These are phyloP conservation scores for Phytophthora tentaculata DNA, from an alignment of 352 stramenopile species.

Conservation along the genomic window DNA sequence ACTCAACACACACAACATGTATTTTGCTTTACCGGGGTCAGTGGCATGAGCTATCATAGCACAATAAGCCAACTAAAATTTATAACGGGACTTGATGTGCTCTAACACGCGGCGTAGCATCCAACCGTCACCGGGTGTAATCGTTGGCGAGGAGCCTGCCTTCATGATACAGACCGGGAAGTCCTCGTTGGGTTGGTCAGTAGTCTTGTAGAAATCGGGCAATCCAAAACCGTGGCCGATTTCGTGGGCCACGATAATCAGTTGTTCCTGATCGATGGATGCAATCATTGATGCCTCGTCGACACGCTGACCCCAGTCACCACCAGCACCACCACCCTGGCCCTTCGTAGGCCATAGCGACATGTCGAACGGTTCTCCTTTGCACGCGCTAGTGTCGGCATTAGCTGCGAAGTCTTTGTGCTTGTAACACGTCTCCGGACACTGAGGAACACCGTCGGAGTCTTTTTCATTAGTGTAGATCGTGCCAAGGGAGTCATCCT, in stretches of 20 bases:
- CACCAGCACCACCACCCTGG: conserved; percentile 38
- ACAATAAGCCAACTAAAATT: conserved; percentile 14
- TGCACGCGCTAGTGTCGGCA: conserved; percentile 44
- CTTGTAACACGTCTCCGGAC: conserved; percentile 49
- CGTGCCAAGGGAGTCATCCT: conserved; percentile 42
- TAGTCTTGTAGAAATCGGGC: conserved; percentile 30
- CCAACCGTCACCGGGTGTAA: conserved; percentile 38
- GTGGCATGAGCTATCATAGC: background rate
- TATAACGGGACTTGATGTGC: conserved; percentile 30
- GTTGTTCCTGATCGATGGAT: conserved; percentile 33
- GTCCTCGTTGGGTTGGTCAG: conserved; percentile 20
- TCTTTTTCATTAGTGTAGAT: conserved; percentile 34
- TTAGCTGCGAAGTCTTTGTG: conserved; percentile 40
- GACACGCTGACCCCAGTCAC: conserved; percentile 44
- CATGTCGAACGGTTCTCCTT: conserved; percentile 50
- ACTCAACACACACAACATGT: no score
- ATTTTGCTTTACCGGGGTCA: no score
- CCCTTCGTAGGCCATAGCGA: conserved; percentile 52
- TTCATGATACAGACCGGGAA: conserved; percentile 38
- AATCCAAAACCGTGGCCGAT: conserved; percentile 47
- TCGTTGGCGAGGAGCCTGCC: conserved; percentile 24
- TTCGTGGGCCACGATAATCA: conserved; percentile 49
- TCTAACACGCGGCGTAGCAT: conserved; percentile 40
- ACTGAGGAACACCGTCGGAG: conserved; percentile 19
- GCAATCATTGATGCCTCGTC: conserved; percentile 42